Percentiles rank a stretch among this genome's conserved stretches.
Evolutionary conservation across 202 grass and related monocot species (phyloP).

Genomic region (Eragrostis tef): DNA sequence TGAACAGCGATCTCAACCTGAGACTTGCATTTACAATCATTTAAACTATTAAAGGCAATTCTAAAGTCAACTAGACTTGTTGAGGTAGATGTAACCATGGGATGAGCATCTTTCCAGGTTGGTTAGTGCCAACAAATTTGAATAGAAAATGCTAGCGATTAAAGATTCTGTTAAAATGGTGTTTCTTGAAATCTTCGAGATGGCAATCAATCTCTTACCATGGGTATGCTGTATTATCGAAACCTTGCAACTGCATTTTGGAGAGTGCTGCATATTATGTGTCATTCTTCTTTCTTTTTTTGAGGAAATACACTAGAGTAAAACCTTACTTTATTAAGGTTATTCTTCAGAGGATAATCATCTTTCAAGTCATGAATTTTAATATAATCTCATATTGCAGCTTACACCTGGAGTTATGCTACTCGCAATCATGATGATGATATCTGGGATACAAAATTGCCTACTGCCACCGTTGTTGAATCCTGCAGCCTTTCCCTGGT

Average conservation of each 20-base stretch:
- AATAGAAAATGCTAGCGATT: constrained; percentile 18
- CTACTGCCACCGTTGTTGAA: constrained; percentile 5
- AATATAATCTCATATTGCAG: constrained; percentile 46
- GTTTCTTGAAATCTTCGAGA: constrained; percentile 14
- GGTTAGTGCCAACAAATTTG: background rate
- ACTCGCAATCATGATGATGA: constrained; percentile 4
- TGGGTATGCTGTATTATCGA: constrained; percentile 4
- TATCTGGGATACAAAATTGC: constrained; percentile 18
- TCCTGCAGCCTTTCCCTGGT: constrained; percentile 4
- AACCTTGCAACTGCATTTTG: constrained; percentile 3
- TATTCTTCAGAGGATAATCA: background rate
- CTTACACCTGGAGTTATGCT: constrained; percentile 41
- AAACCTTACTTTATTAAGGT: background rate
- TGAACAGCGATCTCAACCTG: constrained; percentile 40
- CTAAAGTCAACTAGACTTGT: constrained; percentile 26
- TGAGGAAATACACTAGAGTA: background rate
- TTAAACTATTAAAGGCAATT: constrained; percentile 1
- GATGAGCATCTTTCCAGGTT: constrained; percentile 1
- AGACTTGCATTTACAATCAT: constrained; percentile 34
- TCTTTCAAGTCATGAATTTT: constrained; percentile 34
- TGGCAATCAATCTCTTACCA: constrained; percentile 15
- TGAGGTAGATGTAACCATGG: constrained; percentile 3
- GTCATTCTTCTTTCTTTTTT: background rate
- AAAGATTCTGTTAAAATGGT: background rate
- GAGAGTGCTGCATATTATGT: constrained; percentile 6